phyloP scores from a whole-genome alignment of 352 stramenopile species.

The Peronospora belbahrii region DNA sequence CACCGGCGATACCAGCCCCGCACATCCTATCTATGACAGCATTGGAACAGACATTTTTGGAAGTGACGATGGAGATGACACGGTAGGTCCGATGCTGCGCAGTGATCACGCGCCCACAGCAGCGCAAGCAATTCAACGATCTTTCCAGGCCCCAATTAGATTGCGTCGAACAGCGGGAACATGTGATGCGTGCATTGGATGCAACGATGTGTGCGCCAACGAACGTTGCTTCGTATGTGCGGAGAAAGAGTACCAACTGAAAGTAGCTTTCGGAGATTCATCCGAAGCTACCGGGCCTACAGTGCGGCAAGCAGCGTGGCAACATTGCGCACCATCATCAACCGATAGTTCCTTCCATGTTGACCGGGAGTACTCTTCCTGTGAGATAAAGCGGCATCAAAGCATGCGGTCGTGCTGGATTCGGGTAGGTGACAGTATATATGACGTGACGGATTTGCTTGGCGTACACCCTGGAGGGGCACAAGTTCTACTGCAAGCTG shows the following conservation, averaged over 20 bases:
- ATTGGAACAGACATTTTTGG: constrained; percentile 3
- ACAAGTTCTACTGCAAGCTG: constrained; percentile 48
- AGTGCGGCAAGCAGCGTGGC: constrained; percentile 17
- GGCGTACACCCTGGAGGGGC: constrained; percentile 81
- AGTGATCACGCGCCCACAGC: constrained; percentile 10
- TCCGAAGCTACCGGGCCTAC: constrained; percentile 14
- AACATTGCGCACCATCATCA: constrained; percentile 21
- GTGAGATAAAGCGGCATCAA: constrained; percentile 82
- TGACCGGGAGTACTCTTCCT: constrained; percentile 77
- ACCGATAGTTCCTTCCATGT: constrained; percentile 27
- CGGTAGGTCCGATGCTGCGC: constrained; percentile 1
- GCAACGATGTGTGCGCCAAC: constrained; percentile 66
- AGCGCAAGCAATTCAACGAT: constrained; percentile 6
- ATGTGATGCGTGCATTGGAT: constrained; percentile 71
- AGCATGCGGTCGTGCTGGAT: constrained; percentile 86
- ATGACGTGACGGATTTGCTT: constrained; percentile 89
- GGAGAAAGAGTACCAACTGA: constrained; percentile 68
- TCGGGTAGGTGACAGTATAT: constrained; percentile 78
- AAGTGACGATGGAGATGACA: constrained; percentile 16
- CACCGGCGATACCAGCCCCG: constrained; percentile 11
- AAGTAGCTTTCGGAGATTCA: constrained; percentile 35
- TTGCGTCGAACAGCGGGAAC: constrained; percentile 28
- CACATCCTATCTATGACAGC: constrained; percentile 3
- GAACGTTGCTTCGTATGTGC: constrained; percentile 63
- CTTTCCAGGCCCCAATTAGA: constrained; percentile 19